Evolutionary conservation across 176 grass and related monocot species (phyloP).

Genomic region (Rhynchospora tenuis): DNA sequence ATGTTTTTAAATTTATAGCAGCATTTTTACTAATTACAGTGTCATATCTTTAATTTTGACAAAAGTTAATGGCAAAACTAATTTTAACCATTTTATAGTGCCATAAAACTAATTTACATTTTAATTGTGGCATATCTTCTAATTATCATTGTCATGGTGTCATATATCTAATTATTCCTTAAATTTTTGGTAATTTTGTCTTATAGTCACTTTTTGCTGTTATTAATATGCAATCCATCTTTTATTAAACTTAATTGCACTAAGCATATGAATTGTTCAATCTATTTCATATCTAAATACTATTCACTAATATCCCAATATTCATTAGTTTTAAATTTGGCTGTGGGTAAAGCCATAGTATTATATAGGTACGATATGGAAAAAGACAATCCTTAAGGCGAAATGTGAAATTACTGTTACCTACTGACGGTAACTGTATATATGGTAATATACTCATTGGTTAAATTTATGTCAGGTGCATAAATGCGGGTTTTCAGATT

Average conservation of each 20-base stretch:
- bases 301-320: background rate
- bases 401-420: background rate
- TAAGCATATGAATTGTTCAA: background rate
- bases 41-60: too few species aligned
- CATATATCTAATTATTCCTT: background rate
- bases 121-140: too few species aligned
- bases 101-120: too few species aligned
- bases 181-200: background rate
- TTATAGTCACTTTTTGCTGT: background rate
- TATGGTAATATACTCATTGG: background rate
- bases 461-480: conserved; percentile 54
- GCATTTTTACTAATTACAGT: too few species aligned
- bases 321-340: background rate
- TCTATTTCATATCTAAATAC: background rate
- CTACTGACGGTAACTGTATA: background rate
- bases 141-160: too few species aligned
- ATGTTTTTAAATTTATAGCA: too few species aligned
- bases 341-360: background rate
- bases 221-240: background rate
- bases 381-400: background rate
- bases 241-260: background rate
- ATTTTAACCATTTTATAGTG: too few species aligned
- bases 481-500: conserved; percentile 38
- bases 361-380: background rate
- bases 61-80: too few species aligned